phyloP scores from a whole-genome alignment of 129 eudicot species.

The Escallonia rubra region DNA sequence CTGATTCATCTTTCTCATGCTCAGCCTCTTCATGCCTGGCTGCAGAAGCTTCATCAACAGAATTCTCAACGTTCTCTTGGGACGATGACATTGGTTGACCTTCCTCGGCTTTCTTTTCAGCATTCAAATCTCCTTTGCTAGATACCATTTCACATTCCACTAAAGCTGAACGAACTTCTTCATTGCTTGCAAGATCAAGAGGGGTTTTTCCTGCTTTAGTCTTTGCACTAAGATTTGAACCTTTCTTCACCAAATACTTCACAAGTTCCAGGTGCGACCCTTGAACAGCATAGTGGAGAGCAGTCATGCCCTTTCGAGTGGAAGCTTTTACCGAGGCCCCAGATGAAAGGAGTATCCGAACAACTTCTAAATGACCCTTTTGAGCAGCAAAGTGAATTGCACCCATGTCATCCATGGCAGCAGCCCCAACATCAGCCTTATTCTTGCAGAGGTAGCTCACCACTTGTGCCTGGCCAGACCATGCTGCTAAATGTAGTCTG shows the following conservation, averaged over 20 bases:
- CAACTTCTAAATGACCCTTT: slow-evolving; percentile 86
- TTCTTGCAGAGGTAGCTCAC: slow-evolving; percentile 77
- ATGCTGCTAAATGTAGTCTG: slow-evolving; percentile 96
- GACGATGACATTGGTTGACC: slow-evolving; percentile 12
- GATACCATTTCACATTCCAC: slow-evolving; percentile 29
- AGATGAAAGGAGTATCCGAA: slow-evolving; percentile 53
- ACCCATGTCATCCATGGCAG: slow-evolving; percentile 98
- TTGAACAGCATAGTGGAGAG: slow-evolving; percentile 92
- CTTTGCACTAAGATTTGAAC: slow-evolving; percentile 50
- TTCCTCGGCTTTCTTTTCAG: slow-evolving; percentile 29
- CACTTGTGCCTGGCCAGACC: slow-evolving; percentile 83
- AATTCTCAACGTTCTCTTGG: slow-evolving; percentile 21
- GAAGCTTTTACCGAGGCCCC: slow-evolving; percentile 73
- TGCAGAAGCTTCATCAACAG: slow-evolving; percentile 11
- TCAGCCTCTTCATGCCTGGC: slow-evolving; percentile 15
- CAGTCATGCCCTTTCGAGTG: slow-evolving; percentile 95
- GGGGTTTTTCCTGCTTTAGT: slow-evolving; percentile 88
- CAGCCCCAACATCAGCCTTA: slow-evolving; percentile 89
- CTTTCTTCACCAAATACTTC: slow-evolving; percentile 82
- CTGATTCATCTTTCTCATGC: slow-evolving; percentile 30
- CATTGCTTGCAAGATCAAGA: slow-evolving; percentile 62
- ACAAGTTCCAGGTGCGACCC: slow-evolving; percentile 82
- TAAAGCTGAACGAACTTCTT: slow-evolving; percentile 55
- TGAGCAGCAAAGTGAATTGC: slow-evolving; percentile 98
- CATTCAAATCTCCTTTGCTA: slow-evolving; percentile 21